Conservation (phyloP, 441 rosid species). For the Hura crepitans region DNA sequence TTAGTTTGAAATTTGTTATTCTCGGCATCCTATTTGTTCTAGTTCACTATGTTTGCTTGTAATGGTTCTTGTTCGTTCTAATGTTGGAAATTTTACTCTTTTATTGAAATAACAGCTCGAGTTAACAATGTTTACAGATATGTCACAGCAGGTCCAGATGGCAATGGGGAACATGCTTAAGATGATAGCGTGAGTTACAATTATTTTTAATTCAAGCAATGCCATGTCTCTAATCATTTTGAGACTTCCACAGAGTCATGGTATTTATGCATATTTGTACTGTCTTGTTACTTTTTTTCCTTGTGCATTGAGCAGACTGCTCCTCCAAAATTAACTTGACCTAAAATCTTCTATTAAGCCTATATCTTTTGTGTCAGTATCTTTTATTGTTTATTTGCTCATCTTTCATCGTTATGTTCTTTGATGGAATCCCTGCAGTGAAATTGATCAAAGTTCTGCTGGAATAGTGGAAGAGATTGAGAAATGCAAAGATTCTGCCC, state of each 20-base stretch:
- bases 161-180: constrained; percentile 80
- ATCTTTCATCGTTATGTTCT: not conserved
- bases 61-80: not conserved
- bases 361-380: not conserved
- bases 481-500: constrained; percentile 59
- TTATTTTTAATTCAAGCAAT: not conserved
- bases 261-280: not conserved
- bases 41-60: not conserved
- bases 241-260: not conserved
- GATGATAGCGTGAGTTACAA: constrained; percentile 54
- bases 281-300: not conserved
- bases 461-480: constrained; percentile 69
- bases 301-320: not conserved
- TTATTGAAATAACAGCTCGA: not conserved
- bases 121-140: constrained; percentile 40
- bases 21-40: not conserved
- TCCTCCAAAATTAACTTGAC: not conserved
- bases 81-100: not conserved
- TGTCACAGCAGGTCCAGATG: constrained; percentile 71
- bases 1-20: not conserved
- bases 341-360: not conserved
- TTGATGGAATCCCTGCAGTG: constrained; percentile 41
- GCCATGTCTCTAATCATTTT: not conserved
- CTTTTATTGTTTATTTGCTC: not conserved
- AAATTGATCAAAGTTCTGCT: constrained; percentile 64